Percentiles rank a stretch among this genome's conserved stretches.
These are phyloP conservation scores for Haematococcus sp. DNA, from an alignment of 139 green algal genomes.

Conservation along the genomic window DNA sequence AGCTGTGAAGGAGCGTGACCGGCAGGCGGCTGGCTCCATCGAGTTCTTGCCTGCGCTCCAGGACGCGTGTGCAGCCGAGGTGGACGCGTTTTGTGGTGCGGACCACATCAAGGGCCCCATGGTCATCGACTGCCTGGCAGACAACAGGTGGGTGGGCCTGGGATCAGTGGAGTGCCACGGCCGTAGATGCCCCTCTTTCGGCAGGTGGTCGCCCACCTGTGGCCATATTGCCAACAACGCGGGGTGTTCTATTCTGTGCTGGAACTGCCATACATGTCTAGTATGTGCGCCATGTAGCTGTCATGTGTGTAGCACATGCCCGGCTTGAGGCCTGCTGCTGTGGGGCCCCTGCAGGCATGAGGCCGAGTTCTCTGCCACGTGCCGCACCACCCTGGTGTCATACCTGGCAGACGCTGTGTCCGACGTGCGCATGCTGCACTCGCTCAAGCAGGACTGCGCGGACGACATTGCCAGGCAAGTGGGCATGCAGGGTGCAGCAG, in stretches of 20 bases:
- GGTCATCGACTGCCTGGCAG: conserved; percentile 38
- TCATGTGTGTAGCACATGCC: conserved; percentile 3
- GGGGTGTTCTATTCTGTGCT: no score
- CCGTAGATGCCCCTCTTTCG: no score
- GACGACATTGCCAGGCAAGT: conserved; percentile 14
- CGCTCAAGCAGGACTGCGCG: conserved; percentile 30
- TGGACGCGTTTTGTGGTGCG: background rate
- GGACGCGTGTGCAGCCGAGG: conserved; percentile 9
- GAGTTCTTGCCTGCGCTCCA: conserved; percentile 29
- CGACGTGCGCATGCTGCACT: conserved; percentile 39
- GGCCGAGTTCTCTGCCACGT: conserved; percentile 11
- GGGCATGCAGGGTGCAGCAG: background rate
- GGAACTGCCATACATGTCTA: no score
- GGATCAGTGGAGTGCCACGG: no score
- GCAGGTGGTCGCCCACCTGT: no score
- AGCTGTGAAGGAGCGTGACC: conserved; percentile 21
- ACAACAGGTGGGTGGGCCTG: conserved; percentile 17
- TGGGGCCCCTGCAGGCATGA: background rate
- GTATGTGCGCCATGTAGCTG: no score
- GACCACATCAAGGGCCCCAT: background rate
- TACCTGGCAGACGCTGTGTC: conserved; percentile 25
- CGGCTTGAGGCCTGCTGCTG: background rate
- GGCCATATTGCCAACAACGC: no score
- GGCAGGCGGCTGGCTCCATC: conserved; percentile 30
- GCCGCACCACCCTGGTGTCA: conserved; percentile 16